Percentiles rank a stretch among this genome's conserved stretches.
These are phyloP conservation scores for Pseudozyma tsukubaensis DNA, from an alignment of 1,284 basidiomycete genomes.

Conservation along the genomic window DNA sequence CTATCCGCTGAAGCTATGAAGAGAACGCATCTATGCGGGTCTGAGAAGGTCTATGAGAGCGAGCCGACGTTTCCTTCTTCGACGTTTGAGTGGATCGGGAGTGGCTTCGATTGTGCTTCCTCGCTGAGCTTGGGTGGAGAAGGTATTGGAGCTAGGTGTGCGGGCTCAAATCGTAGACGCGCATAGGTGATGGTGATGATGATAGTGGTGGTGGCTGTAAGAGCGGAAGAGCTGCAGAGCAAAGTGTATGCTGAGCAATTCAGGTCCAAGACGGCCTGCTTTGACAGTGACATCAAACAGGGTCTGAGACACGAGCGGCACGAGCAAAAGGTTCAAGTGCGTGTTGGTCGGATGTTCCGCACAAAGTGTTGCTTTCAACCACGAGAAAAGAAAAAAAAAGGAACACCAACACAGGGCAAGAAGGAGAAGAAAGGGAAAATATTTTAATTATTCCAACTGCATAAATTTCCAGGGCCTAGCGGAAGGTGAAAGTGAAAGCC, in stretches of 20 bases:
- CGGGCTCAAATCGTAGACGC: too few species aligned
- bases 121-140: neutral
- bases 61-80: too few species aligned
- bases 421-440: neutral
- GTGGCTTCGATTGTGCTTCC: too few species aligned
- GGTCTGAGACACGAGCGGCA: neutral
- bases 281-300: neutral
- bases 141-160: neutral
- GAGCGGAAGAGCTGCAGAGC: too few species aligned
- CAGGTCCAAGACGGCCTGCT: neutral
- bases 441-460: too few species aligned
- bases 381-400: constrained; percentile 9
- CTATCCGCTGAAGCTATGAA: too few species aligned
- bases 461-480: too few species aligned
- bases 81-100: too few species aligned
- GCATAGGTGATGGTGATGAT: neutral
- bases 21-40: too few species aligned
- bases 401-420: neutral
- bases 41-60: too few species aligned
- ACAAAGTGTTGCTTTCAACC: constrained; percentile 17
- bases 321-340: neutral
- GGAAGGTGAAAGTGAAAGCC: too few species aligned
- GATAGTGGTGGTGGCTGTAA: neutral
- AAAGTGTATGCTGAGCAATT: neutral
- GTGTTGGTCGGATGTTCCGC: constrained; percentile 6